A percentile compares a stretch with the other conserved stretches of the same genome.
Conservation (phyloP, 139 green algal species). For the Mychonastes homosphaera region DNA sequence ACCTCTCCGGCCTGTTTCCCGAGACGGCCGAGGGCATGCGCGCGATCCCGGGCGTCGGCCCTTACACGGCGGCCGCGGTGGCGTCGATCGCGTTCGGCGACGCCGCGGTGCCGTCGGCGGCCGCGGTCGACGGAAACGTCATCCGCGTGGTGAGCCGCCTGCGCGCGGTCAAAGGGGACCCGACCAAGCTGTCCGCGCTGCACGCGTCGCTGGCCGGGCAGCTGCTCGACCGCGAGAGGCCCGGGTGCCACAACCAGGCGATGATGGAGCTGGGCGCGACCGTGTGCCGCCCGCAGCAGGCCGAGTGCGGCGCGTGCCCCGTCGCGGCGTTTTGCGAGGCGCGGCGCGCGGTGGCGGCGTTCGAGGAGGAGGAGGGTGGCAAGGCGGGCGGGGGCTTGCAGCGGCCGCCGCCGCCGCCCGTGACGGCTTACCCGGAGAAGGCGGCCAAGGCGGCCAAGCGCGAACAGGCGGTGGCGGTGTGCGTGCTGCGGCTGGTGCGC, state of each 20-base stretch:
- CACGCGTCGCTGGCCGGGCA: constrained; percentile 35
- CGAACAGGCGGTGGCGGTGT: constrained; percentile 43
- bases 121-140: constrained; percentile 92
- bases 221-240: constrained; percentile 54
- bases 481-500: constrained; percentile 29
- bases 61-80: constrained; percentile 68
- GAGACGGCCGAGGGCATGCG: constrained; percentile 17
- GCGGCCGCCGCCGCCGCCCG: constrained; percentile 12
- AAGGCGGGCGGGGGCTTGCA: not conserved
- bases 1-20: not conserved
- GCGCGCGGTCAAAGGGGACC: constrained; percentile 31
- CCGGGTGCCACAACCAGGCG: constrained; percentile 92
- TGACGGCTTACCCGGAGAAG: constrained; percentile 41
- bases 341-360: constrained; percentile 1
- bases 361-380: not conserved
- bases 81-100: constrained; percentile 77
- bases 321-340: constrained; percentile 36
- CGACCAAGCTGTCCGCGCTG: constrained; percentile 20
- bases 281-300: constrained; percentile 61
- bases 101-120: too few species aligned
- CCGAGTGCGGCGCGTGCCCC: constrained; percentile 66
- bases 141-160: constrained; percentile 66
- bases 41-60: constrained; percentile 45
- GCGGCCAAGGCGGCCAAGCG: constrained; percentile 39
- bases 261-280: constrained; percentile 95